Percentiles rank a stretch among this genome's conserved stretches.
These are phyloP conservation scores for Fusarium duplospermum DNA, from an alignment of 2,329 filamentous ascomycete genomes.

Conservation along the genomic window DNA sequence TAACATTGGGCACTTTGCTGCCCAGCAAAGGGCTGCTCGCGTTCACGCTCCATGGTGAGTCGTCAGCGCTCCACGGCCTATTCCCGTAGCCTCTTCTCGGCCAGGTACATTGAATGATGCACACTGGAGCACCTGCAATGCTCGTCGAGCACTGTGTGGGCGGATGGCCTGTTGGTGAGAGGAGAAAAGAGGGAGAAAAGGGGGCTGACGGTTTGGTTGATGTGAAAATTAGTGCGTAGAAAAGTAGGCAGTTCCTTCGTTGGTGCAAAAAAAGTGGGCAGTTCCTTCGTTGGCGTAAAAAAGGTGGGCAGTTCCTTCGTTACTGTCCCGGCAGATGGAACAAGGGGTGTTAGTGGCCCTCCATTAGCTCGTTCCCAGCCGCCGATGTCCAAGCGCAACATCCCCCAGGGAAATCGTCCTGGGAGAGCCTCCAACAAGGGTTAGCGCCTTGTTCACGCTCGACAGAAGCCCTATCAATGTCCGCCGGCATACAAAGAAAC, in stretches of 20 bases:
- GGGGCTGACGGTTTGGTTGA: background rate
- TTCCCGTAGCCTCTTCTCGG: background rate
- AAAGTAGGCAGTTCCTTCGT: too few species aligned
- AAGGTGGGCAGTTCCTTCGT: background rate
- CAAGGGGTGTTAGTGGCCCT: background rate
- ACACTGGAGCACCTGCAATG: fast-evolving
- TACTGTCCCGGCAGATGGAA: background rate
- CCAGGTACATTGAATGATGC: background rate
- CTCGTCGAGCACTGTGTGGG: background rate
- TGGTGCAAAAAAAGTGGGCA: too few species aligned
- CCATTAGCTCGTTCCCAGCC: background rate
- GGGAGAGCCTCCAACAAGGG: background rate
- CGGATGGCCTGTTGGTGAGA: background rate
- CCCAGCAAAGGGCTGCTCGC: background rate
- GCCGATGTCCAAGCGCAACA: background rate
- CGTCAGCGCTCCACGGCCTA: background rate
- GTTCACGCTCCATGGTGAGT: background rate
- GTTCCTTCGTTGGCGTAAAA: too few species aligned
- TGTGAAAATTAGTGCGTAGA: background rate
- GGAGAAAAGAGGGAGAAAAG: background rate
- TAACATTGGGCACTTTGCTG: background rate
- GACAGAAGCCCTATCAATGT: background rate
- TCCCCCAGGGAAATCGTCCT: background rate
- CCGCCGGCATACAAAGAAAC: background rate
- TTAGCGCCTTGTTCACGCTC: background rate